Base-by-base conservation (phyloP, 768 basidiomycete species). In the Suillus lakei region DNA sequence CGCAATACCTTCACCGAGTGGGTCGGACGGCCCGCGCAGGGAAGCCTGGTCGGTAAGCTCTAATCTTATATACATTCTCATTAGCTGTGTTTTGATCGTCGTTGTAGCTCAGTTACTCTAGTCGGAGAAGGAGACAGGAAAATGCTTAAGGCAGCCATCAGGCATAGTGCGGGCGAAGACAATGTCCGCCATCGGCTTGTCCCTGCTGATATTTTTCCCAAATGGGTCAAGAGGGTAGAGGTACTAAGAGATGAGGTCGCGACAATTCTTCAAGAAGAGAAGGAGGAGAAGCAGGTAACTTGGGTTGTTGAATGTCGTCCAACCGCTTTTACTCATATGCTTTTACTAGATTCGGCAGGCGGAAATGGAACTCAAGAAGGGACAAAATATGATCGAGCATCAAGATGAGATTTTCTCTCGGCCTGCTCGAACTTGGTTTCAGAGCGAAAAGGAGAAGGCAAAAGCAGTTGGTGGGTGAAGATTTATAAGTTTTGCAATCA, bases 361-460 rank as follows among this genome's bases (percentile, higher is more conserved):
- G 16, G 97, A 99, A 77, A 98, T 99, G 96, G 94, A 99, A 76
- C 73, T 99, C 32, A 89, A 85, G 69, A 99, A 98, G 76, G 94
- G 96, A 26, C 87, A 97, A 78, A 99, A 99, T 76, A 88, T 99
- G 84, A 87, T 98, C 58, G 91, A 98, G 74, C 95, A 99, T 68
- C 86, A 93, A 77, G 87, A 84, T 13, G 97, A 99, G 80, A 99
- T 99, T 70, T 93, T 88, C 76, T 90, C 93, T 26, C 84, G 96
- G 64, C 98, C 98, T 6, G 95, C 95, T 21, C 86, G 97, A 70
- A 98, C 96, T n/a, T 99, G 98, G 98, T 99, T 99, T 85, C 98
- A 98, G 79, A 88, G 85, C 10, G 82, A 84, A 64, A 92, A 91
- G 76, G 95, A 98, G 71, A 98, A 92, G 80, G 78, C 83, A 67